These are phyloP conservation scores for Sporisorium graminicola DNA, from an alignment of 1,284 basidiomycete genomes.

Conservation along the genomic window DNA sequence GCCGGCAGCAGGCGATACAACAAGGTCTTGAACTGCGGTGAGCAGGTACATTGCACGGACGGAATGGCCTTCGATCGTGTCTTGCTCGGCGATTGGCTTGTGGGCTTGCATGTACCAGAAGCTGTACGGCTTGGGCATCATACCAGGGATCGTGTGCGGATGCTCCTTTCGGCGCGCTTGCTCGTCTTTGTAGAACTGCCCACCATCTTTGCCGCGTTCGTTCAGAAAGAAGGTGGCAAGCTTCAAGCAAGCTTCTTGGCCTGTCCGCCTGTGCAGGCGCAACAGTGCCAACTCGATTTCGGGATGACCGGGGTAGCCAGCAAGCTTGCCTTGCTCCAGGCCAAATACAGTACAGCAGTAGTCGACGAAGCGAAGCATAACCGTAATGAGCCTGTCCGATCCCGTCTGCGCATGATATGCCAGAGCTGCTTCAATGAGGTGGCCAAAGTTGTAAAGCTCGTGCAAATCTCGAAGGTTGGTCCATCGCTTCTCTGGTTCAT, in stretches of 20 bases:
- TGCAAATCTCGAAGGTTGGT: conserved; percentile 34
- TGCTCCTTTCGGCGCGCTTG: conserved; percentile 30
- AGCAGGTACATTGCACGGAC: conserved; percentile 39
- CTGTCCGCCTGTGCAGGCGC: conserved; percentile 22
- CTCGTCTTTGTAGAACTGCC: conserved; percentile 35
- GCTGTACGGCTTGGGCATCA: conserved; percentile 33
- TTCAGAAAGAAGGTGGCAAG: conserved; percentile 35
- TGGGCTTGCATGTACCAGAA: conserved; percentile 49
- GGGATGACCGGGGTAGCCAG: conserved; percentile 38
- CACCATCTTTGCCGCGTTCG: conserved; percentile 28
- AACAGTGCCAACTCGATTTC: conserved; percentile 36
- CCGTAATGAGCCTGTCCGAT: conserved; percentile 21
- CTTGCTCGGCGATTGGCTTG: conserved; percentile 30
- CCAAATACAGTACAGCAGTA: conserved; percentile 36
- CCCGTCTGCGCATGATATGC: conserved; percentile 24
- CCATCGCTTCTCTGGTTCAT: conserved; percentile 32
- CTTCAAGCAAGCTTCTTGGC: conserved; percentile 9
- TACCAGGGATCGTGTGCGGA: conserved; percentile 14
- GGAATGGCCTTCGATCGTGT: conserved; percentile 37
- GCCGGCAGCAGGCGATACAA: conserved; percentile 10
- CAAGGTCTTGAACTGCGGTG: conserved; percentile 33
- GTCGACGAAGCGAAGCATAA: conserved; percentile 41
- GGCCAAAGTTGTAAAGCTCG: conserved; percentile 44
- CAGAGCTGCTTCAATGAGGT: conserved; percentile 32
- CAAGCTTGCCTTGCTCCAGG: conserved; percentile 13